Base-by-base conservation (phyloP, 2,329 filamentous ascomycete species). In the Colletotrichum salicis region DNA sequence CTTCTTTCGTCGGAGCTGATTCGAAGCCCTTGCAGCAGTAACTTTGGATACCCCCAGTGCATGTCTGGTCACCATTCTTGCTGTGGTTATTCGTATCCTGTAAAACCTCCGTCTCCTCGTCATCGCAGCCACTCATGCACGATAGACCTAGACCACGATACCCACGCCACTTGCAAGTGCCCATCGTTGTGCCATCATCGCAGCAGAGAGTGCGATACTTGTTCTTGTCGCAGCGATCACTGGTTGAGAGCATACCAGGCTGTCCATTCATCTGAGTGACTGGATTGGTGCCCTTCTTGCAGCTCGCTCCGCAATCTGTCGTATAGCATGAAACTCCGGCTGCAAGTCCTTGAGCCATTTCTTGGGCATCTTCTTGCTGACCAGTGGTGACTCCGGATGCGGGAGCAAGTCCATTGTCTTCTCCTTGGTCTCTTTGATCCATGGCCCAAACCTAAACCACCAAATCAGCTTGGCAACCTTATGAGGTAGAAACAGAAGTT, bases 11-110 rank as follows among this genome's bases (percentile, higher is more conserved):
- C 11, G 71, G 69, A 3, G 76, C 56, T 5, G 79, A 73, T 70
- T 75, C 79, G 73, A 82, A 82, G 2, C 78, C 79, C 5, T 70
- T 70, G 51, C 78, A 80, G 55, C 78, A 79, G 55, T 76, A 80
- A 45, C 74, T 77, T 59, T 79, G 78, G 1, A 74, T 65, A 19
- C 78, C 78, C 12, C 78, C 78, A 15, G 67, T 77, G 65, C 80
- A 82, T 10, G 74, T 78, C 33, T 79, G 76, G 45, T 81, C 80
- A 6, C 71, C 71, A 27, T 76, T 77, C 19, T 76, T 74, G 35
- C 72, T 73, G 45, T 78, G 76, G 55, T 72, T 65, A 67, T 80
- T 81, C 6, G 77, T 80, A 66, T 81, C 76, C 19, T 72, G 72
- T 2, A 71, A 69, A 8, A 82, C 45, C 54, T 80, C 76, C 0